Evolutionary conservation across 306 rosid species (phyloP).

Genomic region (Cercis canadensis): DNA sequence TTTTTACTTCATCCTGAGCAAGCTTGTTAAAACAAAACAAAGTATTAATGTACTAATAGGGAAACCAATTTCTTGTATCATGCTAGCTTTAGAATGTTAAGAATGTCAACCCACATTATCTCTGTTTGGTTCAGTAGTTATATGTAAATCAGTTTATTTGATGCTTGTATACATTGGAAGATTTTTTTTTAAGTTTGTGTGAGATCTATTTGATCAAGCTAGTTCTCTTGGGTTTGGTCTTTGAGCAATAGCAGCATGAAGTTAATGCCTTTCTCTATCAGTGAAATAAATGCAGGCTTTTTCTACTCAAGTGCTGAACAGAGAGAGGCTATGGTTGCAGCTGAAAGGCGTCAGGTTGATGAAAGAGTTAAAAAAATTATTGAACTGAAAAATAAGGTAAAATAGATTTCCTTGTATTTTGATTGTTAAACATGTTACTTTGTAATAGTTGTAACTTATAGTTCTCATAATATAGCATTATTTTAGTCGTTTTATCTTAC

Average conservation of each 20-base stretch:
- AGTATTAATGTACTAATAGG: not conserved
- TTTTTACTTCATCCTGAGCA: not conserved
- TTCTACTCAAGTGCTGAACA: slow-evolving; percentile 99
- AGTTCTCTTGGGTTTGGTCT: slow-evolving; percentile 12
- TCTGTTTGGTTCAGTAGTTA: not conserved
- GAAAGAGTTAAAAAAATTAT: slow-evolving; percentile 85
- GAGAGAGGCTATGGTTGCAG: slow-evolving; percentile 94
- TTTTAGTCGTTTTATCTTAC: too few species aligned
- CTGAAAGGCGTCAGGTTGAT: slow-evolving; percentile 93
- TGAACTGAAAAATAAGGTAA: slow-evolving; percentile 88
- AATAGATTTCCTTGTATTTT: not conserved
- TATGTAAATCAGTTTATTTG: not conserved
- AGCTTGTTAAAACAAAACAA: not conserved
- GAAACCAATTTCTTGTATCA: not conserved
- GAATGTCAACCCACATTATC: not conserved
- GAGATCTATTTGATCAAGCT: not conserved
- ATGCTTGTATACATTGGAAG: not conserved
- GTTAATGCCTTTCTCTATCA: slow-evolving; percentile 46
- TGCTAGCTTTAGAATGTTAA: not conserved
- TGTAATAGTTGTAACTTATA: not conserved
- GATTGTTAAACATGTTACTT: slow-evolving; percentile 14
- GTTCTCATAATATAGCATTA: too few species aligned
- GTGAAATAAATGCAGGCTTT: slow-evolving; percentile 97
- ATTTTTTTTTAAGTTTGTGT: not conserved
- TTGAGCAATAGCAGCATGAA: slow-evolving; percentile 2